Percentiles rank a stretch among this genome's conserved stretches.
Evolutionary conservation across 2,329 filamentous ascomycete species (phyloP).

Genomic region (Nannizziopsis arthrosporioides): DNA sequence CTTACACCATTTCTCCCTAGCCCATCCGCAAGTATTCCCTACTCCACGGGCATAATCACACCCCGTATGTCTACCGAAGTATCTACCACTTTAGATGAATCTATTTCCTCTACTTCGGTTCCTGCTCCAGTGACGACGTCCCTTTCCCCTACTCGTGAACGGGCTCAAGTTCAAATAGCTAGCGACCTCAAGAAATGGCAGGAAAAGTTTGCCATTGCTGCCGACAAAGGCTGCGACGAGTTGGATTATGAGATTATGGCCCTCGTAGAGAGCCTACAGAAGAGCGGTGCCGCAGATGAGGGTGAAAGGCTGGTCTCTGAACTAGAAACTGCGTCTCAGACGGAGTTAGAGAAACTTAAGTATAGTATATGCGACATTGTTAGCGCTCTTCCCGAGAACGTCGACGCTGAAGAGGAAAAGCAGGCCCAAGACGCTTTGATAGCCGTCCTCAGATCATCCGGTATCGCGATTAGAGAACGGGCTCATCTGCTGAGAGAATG

Average conservation of each 20-base stretch:
- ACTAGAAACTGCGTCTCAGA: constrained; percentile 55
- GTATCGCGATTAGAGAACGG: constrained; percentile 60
- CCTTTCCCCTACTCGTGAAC: constrained; percentile 30
- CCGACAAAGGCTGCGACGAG: constrained; percentile 68
- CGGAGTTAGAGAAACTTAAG: constrained; percentile 56
- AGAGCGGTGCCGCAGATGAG: constrained; percentile 45
- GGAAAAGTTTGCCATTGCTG: constrained; percentile 71
- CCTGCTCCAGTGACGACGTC: constrained; percentile 17
- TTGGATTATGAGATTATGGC: constrained; percentile 52
- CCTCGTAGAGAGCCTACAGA: constrained; percentile 57
- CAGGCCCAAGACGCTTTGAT: constrained; percentile 43
- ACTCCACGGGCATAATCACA: not conserved
- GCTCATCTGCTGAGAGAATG: constrained; percentile 67
- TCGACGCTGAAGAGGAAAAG: constrained; percentile 42
- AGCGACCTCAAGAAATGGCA: constrained; percentile 73
- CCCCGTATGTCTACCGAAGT: constrained; percentile 8
- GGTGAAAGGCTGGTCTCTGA: constrained; percentile 47
- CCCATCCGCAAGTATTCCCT: not conserved
- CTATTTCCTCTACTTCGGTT: constrained; percentile 19
- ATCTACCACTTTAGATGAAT: constrained; percentile 10
- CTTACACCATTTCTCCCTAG: not conserved
- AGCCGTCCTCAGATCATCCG: constrained; percentile 52
- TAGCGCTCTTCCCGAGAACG: constrained; percentile 45
- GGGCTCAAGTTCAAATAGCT: constrained; percentile 49
- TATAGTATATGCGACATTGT: constrained; percentile 49